These are phyloP conservation scores for Fusarium foetens DNA, from an alignment of 2,329 filamentous ascomycete species.

Conservation along the genomic window DNA sequence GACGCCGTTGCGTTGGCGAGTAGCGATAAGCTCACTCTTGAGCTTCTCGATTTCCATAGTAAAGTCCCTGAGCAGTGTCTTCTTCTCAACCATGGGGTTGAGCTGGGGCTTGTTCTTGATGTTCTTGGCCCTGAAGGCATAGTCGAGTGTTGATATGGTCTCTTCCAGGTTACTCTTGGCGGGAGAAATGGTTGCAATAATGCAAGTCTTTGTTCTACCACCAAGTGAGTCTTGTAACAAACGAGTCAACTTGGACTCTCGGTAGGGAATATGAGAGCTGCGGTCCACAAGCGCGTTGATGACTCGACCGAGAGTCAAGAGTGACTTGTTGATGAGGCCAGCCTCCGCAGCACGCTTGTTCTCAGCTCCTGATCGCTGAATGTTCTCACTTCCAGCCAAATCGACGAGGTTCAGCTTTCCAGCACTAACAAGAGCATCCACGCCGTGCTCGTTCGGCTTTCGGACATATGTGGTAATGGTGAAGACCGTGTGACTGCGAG, in stretches of 20 bases:
- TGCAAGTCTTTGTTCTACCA: conserved; percentile 96
- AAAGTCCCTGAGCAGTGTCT: conserved; percentile 89
- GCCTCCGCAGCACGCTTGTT: conserved; percentile 98
- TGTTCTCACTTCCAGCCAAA: conserved; percentile 96
- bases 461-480: conserved; percentile 94
- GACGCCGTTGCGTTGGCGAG: conserved; percentile 92
- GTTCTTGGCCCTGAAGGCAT: conserved; percentile 97
- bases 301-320: conserved; percentile 92
- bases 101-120: conserved; percentile 98
- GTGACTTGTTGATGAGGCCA: conserved; percentile 96
- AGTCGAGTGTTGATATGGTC: conserved; percentile 97
- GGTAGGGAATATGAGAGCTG: conserved; percentile 85
- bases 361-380: conserved; percentile 94
- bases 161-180: conserved; percentile 96
- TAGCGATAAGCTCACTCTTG: conserved; percentile 92
- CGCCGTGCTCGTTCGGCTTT: conserved; percentile 80
- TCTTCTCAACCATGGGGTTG: conserved; percentile 92
- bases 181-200: conserved; percentile 95
- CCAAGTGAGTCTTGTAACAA: conserved; percentile 96
- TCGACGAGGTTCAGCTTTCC: conserved; percentile 98
- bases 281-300: conserved; percentile 97
- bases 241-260: conserved; percentile 95
- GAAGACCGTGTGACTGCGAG: conserved; percentile 96
- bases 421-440: conserved; percentile 88
- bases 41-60: conserved; percentile 93